Percentiles rank a stretch among this genome's conserved stretches.
Evolutionary conservation across 208 protist species (phyloP).

Genomic region (Leishmania tropica): DNA sequence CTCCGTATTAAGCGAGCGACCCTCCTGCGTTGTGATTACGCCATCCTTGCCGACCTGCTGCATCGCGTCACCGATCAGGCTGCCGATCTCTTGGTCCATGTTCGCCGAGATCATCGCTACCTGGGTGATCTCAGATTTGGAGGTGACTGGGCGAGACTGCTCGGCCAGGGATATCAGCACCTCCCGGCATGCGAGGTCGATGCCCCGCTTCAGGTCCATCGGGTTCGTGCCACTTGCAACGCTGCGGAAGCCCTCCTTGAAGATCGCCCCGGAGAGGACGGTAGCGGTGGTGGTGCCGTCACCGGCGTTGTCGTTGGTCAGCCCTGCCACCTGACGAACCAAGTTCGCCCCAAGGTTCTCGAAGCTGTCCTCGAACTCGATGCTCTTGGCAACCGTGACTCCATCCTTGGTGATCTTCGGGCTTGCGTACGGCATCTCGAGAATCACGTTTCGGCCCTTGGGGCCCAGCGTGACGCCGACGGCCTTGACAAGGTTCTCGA

Average conservation of each 20-base stretch:
- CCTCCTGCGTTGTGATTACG: constrained; percentile 99
- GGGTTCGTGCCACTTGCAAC: constrained; percentile 99
- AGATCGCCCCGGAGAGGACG: constrained; percentile 98
- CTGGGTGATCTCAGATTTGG: constrained; percentile 97
- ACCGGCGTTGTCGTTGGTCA: constrained; percentile 98
- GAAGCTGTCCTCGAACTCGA: constrained; percentile 98
- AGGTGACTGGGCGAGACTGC: constrained; percentile 95
- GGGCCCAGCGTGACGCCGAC: constrained; percentile 98
- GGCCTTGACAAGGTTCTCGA: constrained; percentile 97
- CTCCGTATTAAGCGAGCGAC: constrained; percentile 98
- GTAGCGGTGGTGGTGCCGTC: constrained; percentile 99
- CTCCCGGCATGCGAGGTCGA: constrained; percentile 96
- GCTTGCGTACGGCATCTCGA: constrained; percentile 98
- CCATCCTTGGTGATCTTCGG: constrained; percentile 99
- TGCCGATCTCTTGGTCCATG: constrained; percentile 98
- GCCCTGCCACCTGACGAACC: constrained; percentile 94
- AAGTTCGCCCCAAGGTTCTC: constrained; percentile 99
- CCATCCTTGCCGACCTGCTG: constrained; percentile 99
- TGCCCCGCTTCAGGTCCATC: constrained; percentile 99
- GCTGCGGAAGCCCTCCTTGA: constrained; percentile 97
- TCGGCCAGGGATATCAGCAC: constrained; percentile 94
- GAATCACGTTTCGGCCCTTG: constrained; percentile 98
- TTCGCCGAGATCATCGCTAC: constrained; percentile 99
- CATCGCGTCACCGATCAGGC: constrained; percentile 99
- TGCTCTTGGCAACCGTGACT: constrained; percentile 99